Base-by-base conservation (phyloP, 2,329 filamentous ascomycete species). In the Cladophialophora exuberans region DNA sequence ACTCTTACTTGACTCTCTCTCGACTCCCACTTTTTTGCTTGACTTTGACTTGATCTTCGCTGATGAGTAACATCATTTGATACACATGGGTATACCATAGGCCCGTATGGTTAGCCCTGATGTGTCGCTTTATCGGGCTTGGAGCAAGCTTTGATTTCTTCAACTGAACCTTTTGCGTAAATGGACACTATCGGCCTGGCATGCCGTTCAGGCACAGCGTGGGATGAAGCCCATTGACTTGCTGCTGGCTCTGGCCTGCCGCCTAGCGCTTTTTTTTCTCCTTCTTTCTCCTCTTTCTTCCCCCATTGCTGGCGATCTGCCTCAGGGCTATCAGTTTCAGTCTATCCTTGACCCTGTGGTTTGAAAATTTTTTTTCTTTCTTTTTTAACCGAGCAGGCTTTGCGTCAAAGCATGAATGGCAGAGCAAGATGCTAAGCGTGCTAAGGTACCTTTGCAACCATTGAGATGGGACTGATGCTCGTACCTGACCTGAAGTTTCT, bases 91-190 rank as follows among this genome's bases (percentile, higher is more conserved):
- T n/a, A 22, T 5, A 42, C 26, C 17, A 23, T 30, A 39, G 26
- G 20, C 17, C 38, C 30, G 22, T 11, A 10, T 15, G 46, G 39
- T 23, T 20, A 41, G 17, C 23, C 26, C 18, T 11, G 17, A n/a
- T 20, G 26, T 42, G 20, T 3, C 11, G 25, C 33, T 39, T 18
- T 48, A 48, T 54, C 52, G 44, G 48, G 48, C 22, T 38, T 18
- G 43, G 26, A 33, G 13, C 28, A 10, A n/a, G 20, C 35, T 42
- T 23, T 20, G 18, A 35, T 38, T 30, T 55, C 31, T 52, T 58
- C 54, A 46, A 52, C 56, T 46, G 51, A 52, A 52, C 33, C 28
- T 38, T 58, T 54, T 54, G 46, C 42, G 51, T 58, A 54, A 56
- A 58, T 17, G 30, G 11, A 9, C 15, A 36, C 25, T 13, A n/a